Conservation (phyloP, 306 rosid genomes). For the Datisca glomerata region DNA sequence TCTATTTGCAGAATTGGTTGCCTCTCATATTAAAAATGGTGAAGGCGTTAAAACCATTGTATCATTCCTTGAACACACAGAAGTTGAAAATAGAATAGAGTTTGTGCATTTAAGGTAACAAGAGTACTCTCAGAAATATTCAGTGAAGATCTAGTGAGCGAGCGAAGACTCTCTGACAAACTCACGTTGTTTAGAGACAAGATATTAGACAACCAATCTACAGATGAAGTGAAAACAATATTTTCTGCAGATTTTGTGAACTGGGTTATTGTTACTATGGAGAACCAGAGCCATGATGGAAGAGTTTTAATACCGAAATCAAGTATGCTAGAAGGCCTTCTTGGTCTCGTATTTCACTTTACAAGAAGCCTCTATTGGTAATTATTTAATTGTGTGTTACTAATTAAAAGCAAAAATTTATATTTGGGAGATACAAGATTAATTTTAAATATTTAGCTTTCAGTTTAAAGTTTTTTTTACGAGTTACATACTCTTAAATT, state of each 20-base stretch:
- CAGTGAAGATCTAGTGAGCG: slow-evolving; percentile 31
- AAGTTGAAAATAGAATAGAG: slow-evolving; percentile 37
- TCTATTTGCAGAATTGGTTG: slow-evolving; percentile 29
- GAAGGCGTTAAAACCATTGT: slow-evolving; percentile 27
- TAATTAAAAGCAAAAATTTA: too few species aligned
- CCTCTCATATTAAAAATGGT: slow-evolving; percentile 30
- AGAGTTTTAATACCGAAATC: slow-evolving; percentile 25
- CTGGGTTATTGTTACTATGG: slow-evolving; percentile 27
- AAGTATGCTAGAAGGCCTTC: slow-evolving; percentile 49
- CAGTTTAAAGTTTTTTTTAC: too few species aligned
- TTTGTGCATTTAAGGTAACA: slow-evolving; percentile 34
- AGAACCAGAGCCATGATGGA: slow-evolving; percentile 20
- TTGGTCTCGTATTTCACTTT: slow-evolving; percentile 39
- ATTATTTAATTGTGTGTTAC: too few species aligned
- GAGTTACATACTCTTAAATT: too few species aligned
- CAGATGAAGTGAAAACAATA: slow-evolving; percentile 31
- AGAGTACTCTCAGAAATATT: slow-evolving; percentile 35
- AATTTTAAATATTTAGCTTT: too few species aligned
- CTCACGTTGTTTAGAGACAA: slow-evolving; percentile 31
- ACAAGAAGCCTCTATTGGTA: slow-evolving; percentile 25
- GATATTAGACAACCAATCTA: slow-evolving; percentile 26
- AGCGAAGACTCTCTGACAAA: slow-evolving; percentile 31
- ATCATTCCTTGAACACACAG: slow-evolving; percentile 34
- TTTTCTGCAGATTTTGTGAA: slow-evolving; percentile 30
- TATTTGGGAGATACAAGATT: too few species aligned